Evolutionary conservation across 805 yeast genomes (phyloP), one percentile per base, ranked within the genome.

Genomic region (Clavispora fructus): DNA sequence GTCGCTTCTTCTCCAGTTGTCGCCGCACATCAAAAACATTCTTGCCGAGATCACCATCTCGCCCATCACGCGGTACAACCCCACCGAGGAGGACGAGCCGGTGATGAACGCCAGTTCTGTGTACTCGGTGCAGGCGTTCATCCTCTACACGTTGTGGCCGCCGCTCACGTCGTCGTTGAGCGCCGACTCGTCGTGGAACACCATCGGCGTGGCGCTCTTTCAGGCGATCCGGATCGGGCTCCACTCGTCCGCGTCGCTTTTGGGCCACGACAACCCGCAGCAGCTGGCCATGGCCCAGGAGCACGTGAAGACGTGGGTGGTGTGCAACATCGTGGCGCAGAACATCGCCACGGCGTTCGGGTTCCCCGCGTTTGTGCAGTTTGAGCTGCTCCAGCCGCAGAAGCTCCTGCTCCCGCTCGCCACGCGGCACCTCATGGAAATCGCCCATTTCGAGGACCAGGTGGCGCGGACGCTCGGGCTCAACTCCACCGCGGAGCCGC

Each of bases 111-210:
- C 90, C 2, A 87, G 96, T 5, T 85, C 95, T 19, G 97, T 92
- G 0, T 92, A 85, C 60, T 86, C 96, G 0, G 97, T 92, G 0
- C 99, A 92, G 63, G 97, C 97, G 0, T 85, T 92, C 52, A 67
- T 92, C 26, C 69, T 92, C 1, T 89, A 87, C 64, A 85, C 97
- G 0, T 81, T 85, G 62, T 92, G 98, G 99, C 98, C 98, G 0
- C 97, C 97, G 3, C 75, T 91, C 33, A 88, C 97, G 0, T 89
- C 98, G 0, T 90, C 97, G 0, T 74, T 94, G 40, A 87, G 95
- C 64, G 96, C 98, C 0, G 98, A 94, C 61, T 85, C 96, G 7
- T 85, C 96, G 4, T 92, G 97, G 96, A 88, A 87, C 61, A 88
- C 97, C 1, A 84, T 89, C 19, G 98, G 97, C 0, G 83, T 88